A percentile compares a stretch with the other conserved stretches of the same genome.
These are phyloP conservation scores for Carex pumila DNA, from an alignment of 176 grass and related monocot species.

Conservation along the genomic window DNA sequence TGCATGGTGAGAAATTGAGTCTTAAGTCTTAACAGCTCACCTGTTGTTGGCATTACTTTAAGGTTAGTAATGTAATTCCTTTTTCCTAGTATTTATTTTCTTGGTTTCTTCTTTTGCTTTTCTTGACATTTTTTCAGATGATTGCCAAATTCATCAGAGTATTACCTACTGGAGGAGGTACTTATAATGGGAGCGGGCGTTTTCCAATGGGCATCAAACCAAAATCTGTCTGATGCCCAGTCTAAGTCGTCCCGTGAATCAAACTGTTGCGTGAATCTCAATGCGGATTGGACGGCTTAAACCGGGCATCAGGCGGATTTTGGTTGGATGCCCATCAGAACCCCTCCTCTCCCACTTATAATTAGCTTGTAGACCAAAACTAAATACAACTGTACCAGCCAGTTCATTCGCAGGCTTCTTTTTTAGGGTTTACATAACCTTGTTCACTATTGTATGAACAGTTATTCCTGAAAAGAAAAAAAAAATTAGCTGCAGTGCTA, in stretches of 20 bases:
- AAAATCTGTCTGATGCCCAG: too few species aligned
- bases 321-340: too few species aligned
- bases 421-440: background rate
- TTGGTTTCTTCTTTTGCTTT: background rate
- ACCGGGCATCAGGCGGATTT: too few species aligned
- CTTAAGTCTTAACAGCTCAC: slow-evolving; percentile 1
- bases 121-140: background rate
- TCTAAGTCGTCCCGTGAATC: too few species aligned
- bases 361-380: background rate
- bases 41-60: background rate
- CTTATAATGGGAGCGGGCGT: background rate
- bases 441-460: background rate
- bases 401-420: background rate
- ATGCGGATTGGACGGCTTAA: too few species aligned
- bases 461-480: background rate
- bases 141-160: background rate
- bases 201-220: too few species aligned
- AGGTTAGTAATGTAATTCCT: background rate
- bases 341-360: background rate
- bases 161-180: background rate
- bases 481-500: background rate
- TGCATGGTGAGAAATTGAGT: background rate
- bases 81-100: background rate
- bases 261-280: too few species aligned
- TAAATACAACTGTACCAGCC: background rate